Evolutionary conservation across 768 basidiomycete genomes (phyloP).

Genomic region (Rhizopogon salebrosus): DNA sequence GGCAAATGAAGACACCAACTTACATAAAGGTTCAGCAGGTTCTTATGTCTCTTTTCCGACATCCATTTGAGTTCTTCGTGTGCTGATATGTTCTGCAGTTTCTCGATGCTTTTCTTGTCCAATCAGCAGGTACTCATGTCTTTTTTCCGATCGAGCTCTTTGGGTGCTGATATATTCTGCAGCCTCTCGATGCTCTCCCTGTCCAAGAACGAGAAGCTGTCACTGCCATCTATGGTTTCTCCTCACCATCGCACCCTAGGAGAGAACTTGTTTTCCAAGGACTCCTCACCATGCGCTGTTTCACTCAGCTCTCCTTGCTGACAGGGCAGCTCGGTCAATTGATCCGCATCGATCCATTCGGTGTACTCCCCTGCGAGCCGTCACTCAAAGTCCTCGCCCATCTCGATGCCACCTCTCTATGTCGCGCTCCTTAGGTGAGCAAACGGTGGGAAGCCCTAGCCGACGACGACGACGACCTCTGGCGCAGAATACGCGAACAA

Average conservation of each 20-base stretch:
- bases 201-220: constrained; percentile 82
- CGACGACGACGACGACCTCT: constrained; percentile 91
- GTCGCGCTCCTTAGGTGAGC: constrained; percentile 88
- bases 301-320: constrained; percentile 94
- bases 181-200: constrained; percentile 75
- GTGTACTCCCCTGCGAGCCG: constrained; percentile 85
- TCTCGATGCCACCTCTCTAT: constrained; percentile 90
- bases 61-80: background rate
- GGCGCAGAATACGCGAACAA: constrained; percentile 96
- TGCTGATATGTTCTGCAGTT: constrained; percentile 48
- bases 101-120: too few relatives aligned
- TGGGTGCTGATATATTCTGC: too few relatives aligned
- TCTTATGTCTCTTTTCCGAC: constrained; percentile 16
- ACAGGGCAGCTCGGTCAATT: constrained; percentile 87
- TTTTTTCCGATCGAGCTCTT: too few relatives aligned
- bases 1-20: constrained; percentile 92
- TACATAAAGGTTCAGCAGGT: constrained; percentile 91
- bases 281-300: constrained; percentile 98
- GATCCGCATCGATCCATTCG: constrained; percentile 94
- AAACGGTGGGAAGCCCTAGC: constrained; percentile 82
- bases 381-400: constrained; percentile 79
- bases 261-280: constrained; percentile 94
- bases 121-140: too few relatives aligned
- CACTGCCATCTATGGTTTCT: constrained; percentile 91
- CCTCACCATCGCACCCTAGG: constrained; percentile 85